Evolutionary conservation across 805 yeast genomes (phyloP).

Genomic region (Starmerella geochares): DNA sequence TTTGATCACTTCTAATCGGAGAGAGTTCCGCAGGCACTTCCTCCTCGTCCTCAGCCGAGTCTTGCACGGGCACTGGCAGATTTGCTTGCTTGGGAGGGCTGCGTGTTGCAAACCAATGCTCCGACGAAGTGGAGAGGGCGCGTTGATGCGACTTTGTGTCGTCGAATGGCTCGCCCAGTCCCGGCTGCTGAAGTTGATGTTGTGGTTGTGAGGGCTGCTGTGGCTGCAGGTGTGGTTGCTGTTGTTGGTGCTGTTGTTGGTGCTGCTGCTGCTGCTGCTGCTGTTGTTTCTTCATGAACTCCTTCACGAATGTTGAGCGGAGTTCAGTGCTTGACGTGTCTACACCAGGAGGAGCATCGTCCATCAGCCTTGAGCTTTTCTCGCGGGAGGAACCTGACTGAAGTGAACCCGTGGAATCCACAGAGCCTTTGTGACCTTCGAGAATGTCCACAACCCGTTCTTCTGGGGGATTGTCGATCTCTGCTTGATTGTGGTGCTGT

Average conservation of each 20-base stretch:
- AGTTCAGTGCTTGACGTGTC: neutral
- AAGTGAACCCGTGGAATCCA: neutral
- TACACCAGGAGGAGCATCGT: neutral
- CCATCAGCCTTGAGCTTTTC: neutral
- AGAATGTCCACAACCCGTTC: neutral
- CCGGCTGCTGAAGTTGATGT: neutral
- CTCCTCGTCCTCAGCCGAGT: neutral
- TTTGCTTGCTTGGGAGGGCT: neutral
- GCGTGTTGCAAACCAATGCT: conserved; percentile 11
- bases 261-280: neutral
- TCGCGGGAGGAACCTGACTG: neutral
- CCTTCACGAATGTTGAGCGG: conserved; percentile 2
- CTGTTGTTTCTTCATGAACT: conserved; percentile 6
- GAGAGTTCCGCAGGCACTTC: neutral
- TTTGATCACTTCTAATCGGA: neutral
- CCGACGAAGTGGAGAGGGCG: conserved; percentile 9
- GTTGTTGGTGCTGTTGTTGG: neutral
- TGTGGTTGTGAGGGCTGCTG: neutral
- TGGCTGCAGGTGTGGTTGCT: neutral
- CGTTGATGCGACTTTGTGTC: conserved; percentile 6
- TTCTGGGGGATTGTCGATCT: neutral
- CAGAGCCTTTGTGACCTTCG: conserved; percentile 3
- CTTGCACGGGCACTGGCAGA: neutral
- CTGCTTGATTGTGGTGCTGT: neutral
- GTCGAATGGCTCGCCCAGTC: conserved; percentile 13